phyloP scores from a whole-genome alignment of 1,284 basidiomycete species.

The Takashimella koratensis region DNA sequence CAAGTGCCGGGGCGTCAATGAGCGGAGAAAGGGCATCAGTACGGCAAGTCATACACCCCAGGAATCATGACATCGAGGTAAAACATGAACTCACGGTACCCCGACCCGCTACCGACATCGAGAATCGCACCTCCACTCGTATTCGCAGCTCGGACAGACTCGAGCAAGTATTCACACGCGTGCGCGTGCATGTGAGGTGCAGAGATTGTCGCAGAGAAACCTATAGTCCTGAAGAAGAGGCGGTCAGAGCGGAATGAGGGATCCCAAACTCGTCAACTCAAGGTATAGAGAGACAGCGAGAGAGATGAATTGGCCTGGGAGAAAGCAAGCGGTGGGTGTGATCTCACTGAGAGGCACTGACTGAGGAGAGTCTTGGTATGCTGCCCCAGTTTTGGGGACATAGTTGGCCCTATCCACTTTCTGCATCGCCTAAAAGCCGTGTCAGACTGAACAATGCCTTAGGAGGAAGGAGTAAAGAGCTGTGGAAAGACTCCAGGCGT shows the following conservation, averaged over 20 bases:
- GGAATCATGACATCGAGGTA: too few relatives aligned
- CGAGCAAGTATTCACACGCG: slow-evolving; percentile 40
- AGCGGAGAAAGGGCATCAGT: too few relatives aligned
- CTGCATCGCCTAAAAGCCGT: slow-evolving; percentile 46
- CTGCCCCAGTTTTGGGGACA: slow-evolving; percentile 22
- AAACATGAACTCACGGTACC: slow-evolving; percentile 66
- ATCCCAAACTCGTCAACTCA: too few relatives aligned
- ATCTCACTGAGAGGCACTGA: slow-evolving; percentile 15
- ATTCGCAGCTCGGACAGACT: slow-evolving; percentile 22
- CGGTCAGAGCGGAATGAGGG: neutral
- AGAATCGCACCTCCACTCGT: slow-evolving; percentile 26
- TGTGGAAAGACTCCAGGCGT: neutral
- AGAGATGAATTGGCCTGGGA: too few relatives aligned
- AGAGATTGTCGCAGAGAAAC: slow-evolving; percentile 48
- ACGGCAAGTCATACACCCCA: too few relatives aligned
- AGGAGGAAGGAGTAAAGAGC: too few relatives aligned
- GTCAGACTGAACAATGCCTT: too few relatives aligned
- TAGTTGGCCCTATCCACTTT: slow-evolving; percentile 46
- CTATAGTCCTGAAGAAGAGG: slow-evolving; percentile 44
- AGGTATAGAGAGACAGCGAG: too few relatives aligned
- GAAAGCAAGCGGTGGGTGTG: neutral
- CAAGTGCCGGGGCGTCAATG: too few relatives aligned
- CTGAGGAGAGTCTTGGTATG: slow-evolving; percentile 49
- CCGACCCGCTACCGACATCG: slow-evolving; percentile 53
- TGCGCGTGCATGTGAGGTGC: slow-evolving; percentile 51